Conservation (phyloP, 371 early-diverging fungal genomes). For the Circinella umbellata region DNA sequence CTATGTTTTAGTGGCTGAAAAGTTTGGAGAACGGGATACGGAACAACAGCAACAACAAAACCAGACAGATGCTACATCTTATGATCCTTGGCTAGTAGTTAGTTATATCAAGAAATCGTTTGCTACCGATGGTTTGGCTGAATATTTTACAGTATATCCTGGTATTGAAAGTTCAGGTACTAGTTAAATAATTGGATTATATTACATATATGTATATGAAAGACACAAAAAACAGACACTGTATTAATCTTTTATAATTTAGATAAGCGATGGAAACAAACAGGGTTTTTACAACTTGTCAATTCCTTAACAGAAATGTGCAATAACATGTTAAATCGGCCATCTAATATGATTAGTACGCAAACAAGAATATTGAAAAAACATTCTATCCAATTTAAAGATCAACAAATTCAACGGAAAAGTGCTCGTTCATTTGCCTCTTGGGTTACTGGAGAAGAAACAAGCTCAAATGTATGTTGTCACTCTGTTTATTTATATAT, state of each 20-base stretch:
- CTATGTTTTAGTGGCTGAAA: not conserved
- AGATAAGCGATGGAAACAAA: conserved; percentile 4
- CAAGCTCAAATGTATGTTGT: not conserved
- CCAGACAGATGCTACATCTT: not conserved
- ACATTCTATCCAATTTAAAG: not conserved
- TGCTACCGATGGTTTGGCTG: conserved; percentile 8
- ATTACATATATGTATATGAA: not conserved
- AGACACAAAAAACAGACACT: too few relatives aligned
- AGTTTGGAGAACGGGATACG: not conserved
- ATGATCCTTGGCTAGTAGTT: conserved; percentile 12
- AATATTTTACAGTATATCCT: conserved; percentile 8
- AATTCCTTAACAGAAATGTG: conserved; percentile 6
- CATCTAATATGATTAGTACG: not conserved
- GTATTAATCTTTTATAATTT: not conserved
- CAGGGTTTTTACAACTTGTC: conserved; percentile 2
- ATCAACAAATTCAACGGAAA: not conserved
- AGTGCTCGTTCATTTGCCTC: conserved; percentile 4
- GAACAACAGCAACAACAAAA: not conserved
- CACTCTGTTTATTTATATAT: too few relatives aligned
- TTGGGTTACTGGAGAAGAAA: conserved; percentile 11
- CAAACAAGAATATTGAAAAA: not conserved
- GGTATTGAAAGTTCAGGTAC: not conserved
- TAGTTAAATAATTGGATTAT: not conserved
- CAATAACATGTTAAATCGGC: conserved; percentile 4
- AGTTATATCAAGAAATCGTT: conserved; percentile 9